A percentile compares a stretch with the other conserved stretches of the same genome.
phyloP scores from a whole-genome alignment of 2,329 filamentous ascomycete species.

The Ceratocystis alfenasii region DNA sequence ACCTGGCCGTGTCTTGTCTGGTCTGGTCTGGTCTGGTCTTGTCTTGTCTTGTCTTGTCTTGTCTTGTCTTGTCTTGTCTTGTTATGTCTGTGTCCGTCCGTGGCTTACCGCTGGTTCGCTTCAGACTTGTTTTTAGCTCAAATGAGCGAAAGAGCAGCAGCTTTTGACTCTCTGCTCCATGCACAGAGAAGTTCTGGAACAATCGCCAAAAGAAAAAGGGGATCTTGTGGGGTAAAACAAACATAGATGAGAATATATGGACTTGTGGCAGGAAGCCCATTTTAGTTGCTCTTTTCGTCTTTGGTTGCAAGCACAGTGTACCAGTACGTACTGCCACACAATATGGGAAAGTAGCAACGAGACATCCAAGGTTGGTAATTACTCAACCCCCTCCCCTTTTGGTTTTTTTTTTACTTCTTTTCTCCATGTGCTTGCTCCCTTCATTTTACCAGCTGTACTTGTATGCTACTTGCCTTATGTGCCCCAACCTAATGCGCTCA shows the following conservation, averaged over 20 bases:
- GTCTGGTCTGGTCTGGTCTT: not conserved
- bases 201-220: not conserved
- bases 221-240: not conserved
- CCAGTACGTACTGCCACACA: not conserved
- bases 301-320: not conserved
- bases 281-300: not conserved
- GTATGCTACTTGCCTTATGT: not conserved
- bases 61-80: not conserved
- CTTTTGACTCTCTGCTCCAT: not conserved
- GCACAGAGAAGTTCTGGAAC: constrained; percentile 1
- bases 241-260: not conserved
- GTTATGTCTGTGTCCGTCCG: not conserved
- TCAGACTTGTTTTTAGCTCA: constrained; percentile 2
- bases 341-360: not conserved
- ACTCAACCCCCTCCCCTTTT: not conserved
- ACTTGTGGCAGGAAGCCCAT: not conserved
- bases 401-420: not conserved
- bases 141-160: not conserved
- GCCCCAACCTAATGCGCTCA: not conserved
- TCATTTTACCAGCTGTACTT: not conserved
- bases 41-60: not conserved
- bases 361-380: not conserved
- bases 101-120: constrained; percentile 4
- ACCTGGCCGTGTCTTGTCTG: not conserved
- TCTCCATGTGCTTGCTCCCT: not conserved